phyloP scores from a whole-genome alignment of 805 yeast genomes.

The Jamesozyma piceae region DNA sequence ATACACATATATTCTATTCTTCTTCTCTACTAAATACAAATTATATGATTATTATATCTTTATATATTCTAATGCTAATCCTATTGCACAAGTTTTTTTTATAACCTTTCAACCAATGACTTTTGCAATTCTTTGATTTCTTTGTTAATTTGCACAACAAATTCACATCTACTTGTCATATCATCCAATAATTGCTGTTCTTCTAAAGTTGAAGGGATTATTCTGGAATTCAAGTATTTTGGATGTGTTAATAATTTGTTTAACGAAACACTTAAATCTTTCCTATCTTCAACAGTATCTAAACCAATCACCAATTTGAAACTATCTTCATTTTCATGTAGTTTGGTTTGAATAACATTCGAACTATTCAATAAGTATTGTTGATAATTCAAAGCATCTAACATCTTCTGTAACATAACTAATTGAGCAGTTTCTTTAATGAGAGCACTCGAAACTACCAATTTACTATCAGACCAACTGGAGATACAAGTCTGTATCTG shows the following conservation, averaged over 20 bases:
- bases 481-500: conserved; percentile 57
- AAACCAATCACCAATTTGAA: conserved; percentile 44
- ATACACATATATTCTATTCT: too few species aligned
- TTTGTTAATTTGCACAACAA: conserved; percentile 39
- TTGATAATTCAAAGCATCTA: conserved; percentile 45
- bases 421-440: conserved; percentile 64
- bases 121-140: conserved; percentile 48
- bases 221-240: conserved; percentile 63
- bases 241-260: conserved; percentile 79
- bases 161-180: conserved; percentile 34
- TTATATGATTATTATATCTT: background rate
- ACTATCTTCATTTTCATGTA: conserved; percentile 13
- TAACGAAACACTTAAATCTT: conserved; percentile 50
- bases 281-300: conserved; percentile 49
- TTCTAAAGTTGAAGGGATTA: conserved; percentile 52
- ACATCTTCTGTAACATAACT: conserved; percentile 49
- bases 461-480: conserved; percentile 49
- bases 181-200: conserved; percentile 51
- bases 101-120: conserved; percentile 24
- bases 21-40: too few species aligned
- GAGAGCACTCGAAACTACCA: conserved; percentile 39
- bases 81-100: background rate
- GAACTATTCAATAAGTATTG: conserved; percentile 32
- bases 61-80: background rate
- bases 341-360: conserved; percentile 4